Conservation (phyloP, 2,329 filamentous ascomycete species). For the Fonsecaea pedrosoi region DNA sequence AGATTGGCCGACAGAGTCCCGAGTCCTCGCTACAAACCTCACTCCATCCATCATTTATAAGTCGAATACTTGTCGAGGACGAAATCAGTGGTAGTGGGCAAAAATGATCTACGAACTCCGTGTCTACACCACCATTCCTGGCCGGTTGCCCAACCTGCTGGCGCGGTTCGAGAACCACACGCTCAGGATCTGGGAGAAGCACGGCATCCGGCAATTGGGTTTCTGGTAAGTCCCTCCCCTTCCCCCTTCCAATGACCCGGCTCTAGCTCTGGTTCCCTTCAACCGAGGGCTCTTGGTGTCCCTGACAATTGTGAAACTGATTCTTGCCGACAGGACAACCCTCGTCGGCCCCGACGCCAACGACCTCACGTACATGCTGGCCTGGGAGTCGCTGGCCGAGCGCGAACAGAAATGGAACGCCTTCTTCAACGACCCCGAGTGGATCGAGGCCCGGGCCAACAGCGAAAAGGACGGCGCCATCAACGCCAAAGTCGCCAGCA, state of each 20-base stretch:
- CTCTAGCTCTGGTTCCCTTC: background rate
- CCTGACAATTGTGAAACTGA: background rate
- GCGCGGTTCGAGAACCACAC: conserved; percentile 28
- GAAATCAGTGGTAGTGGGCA: background rate
- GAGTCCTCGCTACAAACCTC: too few relatives aligned
- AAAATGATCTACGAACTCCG: conserved; percentile 26
- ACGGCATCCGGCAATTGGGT: conserved; percentile 26
- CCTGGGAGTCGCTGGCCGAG: conserved; percentile 45
- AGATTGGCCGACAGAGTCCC: background rate
- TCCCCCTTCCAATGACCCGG: too few relatives aligned
- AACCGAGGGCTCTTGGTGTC: background rate
- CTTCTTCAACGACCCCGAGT: conserved; percentile 23
- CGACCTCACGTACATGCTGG: conserved; percentile 76
- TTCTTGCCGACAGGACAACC: conserved; percentile 75
- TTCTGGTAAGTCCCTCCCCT: conserved; percentile 29
- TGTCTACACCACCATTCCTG: conserved; percentile 21
- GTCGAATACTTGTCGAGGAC: too few relatives aligned
- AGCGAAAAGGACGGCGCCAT: conserved; percentile 23
- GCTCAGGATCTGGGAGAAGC: conserved; percentile 26
- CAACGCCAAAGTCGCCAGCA: conserved; percentile 24
- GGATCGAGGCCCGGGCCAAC: conserved; percentile 17
- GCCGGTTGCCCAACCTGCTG: conserved; percentile 24
- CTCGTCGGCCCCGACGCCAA: conserved; percentile 86
- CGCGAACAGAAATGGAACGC: conserved; percentile 28
- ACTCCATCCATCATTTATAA: too few relatives aligned